Evolutionary conservation across 345 rosid species (phyloP).

Genomic region (Nephelium lappaceum): DNA sequence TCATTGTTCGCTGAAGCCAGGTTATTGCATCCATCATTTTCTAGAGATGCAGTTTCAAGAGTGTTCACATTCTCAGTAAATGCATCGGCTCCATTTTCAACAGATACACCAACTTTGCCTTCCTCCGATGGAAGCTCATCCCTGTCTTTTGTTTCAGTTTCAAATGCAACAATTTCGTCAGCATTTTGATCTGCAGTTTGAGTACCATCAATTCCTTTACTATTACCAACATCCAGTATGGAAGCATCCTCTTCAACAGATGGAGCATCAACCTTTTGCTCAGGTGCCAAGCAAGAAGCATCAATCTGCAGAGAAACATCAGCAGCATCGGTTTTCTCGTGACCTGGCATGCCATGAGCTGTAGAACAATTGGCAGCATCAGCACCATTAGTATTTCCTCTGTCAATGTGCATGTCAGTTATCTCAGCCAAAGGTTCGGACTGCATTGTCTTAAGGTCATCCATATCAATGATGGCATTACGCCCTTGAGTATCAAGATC

Average conservation of each 20-base stretch:
- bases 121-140: slow-evolving; percentile 43
- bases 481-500: slow-evolving; percentile 28
- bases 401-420: slow-evolving; percentile 49
- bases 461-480: slow-evolving; percentile 28
- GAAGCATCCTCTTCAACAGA: slow-evolving; percentile 24
- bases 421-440: slow-evolving; percentile 42
- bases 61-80: slow-evolving; percentile 27
- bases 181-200: slow-evolving; percentile 36
- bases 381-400: slow-evolving; percentile 39
- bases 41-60: slow-evolving; percentile 29
- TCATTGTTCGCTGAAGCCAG: slow-evolving; percentile 37
- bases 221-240: slow-evolving; percentile 28
- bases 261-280: slow-evolving; percentile 20
- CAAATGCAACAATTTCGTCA: slow-evolving; percentile 34
- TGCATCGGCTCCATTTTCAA: slow-evolving; percentile 33
- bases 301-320: slow-evolving; percentile 33
- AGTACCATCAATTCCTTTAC: slow-evolving; percentile 25
- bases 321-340: slow-evolving; percentile 29
- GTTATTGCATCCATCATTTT: slow-evolving; percentile 34
- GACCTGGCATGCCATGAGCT: slow-evolving; percentile 32
- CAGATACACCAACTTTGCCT: slow-evolving; percentile 37
- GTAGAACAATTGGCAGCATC: slow-evolving; percentile 42
- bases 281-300: slow-evolving; percentile 28
- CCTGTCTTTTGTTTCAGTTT: slow-evolving; percentile 31
- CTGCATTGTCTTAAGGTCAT: slow-evolving; percentile 27